Conservation (phyloP, 768 basidiomycete species). For the Amanita fuliginea region DNA sequence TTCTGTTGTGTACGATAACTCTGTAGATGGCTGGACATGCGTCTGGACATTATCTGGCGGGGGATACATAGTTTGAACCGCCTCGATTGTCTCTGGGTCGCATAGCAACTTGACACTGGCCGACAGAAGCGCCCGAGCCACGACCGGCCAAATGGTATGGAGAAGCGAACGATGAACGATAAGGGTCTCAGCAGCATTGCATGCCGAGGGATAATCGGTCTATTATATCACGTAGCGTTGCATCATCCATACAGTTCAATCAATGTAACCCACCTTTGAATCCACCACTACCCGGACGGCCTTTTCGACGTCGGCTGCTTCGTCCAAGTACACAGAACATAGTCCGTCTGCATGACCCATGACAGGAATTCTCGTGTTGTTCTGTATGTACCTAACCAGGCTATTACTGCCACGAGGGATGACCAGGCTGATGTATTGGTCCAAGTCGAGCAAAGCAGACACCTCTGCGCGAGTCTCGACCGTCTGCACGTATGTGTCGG, state of each 20-base stretch:
- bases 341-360: constrained; percentile 99
- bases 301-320: constrained; percentile 66
- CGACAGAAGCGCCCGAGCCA: constrained; percentile 62
- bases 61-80: constrained; percentile 30
- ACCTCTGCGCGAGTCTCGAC: constrained; percentile 91
- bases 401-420: constrained; percentile 93
- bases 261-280: constrained; percentile 58
- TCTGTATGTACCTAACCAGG: constrained; percentile 83
- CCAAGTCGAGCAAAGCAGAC: constrained; percentile 72
- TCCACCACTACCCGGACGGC: constrained; percentile 78
- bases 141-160: constrained; percentile 65
- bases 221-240: constrained; percentile 19
- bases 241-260: neutral
- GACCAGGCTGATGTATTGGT: constrained; percentile 91
- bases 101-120: constrained; percentile 72
- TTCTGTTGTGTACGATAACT: constrained; percentile 74
- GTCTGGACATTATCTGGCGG: constrained; percentile 27
- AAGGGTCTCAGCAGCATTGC: constrained; percentile 87
- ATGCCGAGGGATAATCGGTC: constrained; percentile 93
- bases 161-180: constrained; percentile 72
- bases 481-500: constrained; percentile 77
- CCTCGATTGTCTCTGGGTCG: constrained; percentile 52
- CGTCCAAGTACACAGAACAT: constrained; percentile 85
- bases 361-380: constrained; percentile 85
- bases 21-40: constrained; percentile 40